Conservation (phyloP, 345 rosid genomes). For the Pseudoturritis turrita region DNA sequence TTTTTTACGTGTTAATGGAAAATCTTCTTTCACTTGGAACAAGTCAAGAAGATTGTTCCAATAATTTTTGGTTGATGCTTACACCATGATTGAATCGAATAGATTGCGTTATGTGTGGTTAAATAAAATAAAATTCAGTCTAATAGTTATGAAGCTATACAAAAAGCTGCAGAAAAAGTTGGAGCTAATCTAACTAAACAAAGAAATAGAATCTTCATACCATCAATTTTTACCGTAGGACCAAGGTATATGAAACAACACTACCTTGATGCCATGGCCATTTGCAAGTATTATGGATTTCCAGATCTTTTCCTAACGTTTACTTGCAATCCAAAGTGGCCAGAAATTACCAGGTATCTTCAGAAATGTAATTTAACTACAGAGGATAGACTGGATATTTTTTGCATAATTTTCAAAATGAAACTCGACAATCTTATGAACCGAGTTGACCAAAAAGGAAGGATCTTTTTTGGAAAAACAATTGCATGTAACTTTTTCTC, state of each 20-base stretch:
- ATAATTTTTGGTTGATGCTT: background rate
- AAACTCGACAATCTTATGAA: background rate
- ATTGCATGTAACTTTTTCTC: background rate
- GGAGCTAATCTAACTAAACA: too few species aligned
- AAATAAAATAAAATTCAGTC: background rate
- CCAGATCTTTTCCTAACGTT: background rate
- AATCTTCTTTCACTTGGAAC: too few species aligned
- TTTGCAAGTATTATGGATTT: background rate
- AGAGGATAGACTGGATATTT: too few species aligned
- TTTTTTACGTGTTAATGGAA: too few species aligned
- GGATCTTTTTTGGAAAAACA: too few species aligned
- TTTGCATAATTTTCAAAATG: too few species aligned
- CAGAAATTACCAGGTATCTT: too few species aligned
- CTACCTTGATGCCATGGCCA: background rate
- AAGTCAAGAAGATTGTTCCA: background rate
- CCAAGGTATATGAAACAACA: too few species aligned
- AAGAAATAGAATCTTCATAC: too few species aligned
- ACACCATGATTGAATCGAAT: background rate
- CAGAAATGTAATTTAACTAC: too few species aligned
- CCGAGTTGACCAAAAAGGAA: background rate
- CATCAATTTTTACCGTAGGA: too few species aligned
- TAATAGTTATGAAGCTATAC: background rate
- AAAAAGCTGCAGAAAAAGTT: too few species aligned
- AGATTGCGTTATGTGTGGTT: background rate
- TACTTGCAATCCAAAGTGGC: background rate